A percentile compares a stretch with the other conserved stretches of the same genome.
Conservation (phyloP, 495 filamentous ascomycete genomes). For the Filosporella fistucella region DNA sequence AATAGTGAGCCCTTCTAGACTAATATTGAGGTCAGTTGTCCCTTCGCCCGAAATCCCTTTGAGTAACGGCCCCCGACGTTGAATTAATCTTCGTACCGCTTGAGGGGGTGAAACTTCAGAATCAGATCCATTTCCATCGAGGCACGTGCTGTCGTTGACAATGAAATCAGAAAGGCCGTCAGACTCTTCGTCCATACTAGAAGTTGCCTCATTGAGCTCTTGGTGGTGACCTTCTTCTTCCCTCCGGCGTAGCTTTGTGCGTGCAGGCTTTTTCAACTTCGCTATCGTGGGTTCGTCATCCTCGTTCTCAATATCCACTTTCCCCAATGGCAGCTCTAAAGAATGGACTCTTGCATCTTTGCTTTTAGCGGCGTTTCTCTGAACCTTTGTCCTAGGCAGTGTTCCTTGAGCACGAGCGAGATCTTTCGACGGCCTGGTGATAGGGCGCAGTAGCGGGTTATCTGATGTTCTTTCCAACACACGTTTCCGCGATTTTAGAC, state of each 20-base stretch:
- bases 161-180: slow-evolving; percentile 31
- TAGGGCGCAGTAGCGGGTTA: slow-evolving; percentile 11
- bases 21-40: background rate
- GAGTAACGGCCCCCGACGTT: slow-evolving; percentile 9
- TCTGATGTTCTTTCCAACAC: slow-evolving; percentile 13
- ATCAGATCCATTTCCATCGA: slow-evolving; percentile 15
- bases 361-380: background rate
- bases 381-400: background rate
- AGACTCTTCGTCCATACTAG: slow-evolving; percentile 5
- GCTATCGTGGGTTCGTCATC: too few species aligned
- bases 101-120: slow-evolving; percentile 8
- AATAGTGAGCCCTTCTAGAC: slow-evolving; percentile 9
- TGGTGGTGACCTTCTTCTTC: background rate
- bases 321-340: too few species aligned
- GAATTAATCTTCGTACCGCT: slow-evolving; percentile 15
- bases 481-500: background rate
- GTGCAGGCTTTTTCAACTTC: too few species aligned
- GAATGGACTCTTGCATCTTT: too few species aligned
- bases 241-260: background rate
- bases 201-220: too few species aligned
- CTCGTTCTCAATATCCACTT: too few species aligned
- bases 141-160: slow-evolving; percentile 23
- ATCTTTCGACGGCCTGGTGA: background rate
- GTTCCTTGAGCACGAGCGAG: background rate
- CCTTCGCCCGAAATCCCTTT: background rate